Percentiles rank a stretch among this genome's conserved stretches.
phyloP scores from a whole-genome alignment of 257 asterid species.

The Prunella vulgaris region DNA sequence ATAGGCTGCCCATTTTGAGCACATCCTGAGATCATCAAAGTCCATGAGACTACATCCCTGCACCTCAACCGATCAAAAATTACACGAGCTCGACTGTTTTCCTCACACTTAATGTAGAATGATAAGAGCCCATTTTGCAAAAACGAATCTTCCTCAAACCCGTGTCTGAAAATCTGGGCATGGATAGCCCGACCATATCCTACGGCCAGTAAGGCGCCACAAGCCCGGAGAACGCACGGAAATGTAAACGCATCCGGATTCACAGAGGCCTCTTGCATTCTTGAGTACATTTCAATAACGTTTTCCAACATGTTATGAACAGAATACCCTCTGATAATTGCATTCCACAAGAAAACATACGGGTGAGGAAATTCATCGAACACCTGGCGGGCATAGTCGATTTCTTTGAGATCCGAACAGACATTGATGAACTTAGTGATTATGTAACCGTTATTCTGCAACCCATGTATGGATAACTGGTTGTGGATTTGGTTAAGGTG shows the following conservation, averaged over 20 bases:
- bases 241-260: constrained; percentile 54
- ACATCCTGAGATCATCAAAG: constrained; percentile 52
- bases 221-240: constrained; percentile 57
- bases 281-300: constrained; percentile 43
- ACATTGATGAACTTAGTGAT: constrained; percentile 47
- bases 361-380: constrained; percentile 56
- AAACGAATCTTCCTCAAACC: constrained; percentile 40
- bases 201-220: constrained; percentile 35
- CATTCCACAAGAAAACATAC: constrained; percentile 62
- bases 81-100: constrained; percentile 29
- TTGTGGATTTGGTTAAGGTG: constrained; percentile 50
- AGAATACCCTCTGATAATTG: constrained; percentile 61
- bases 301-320: constrained; percentile 30
- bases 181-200: constrained; percentile 49
- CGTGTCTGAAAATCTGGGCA: constrained; percentile 46
- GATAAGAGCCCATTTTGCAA: constrained; percentile 55
- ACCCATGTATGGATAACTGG: constrained; percentile 32
- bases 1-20: constrained; percentile 41
- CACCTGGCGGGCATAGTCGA: constrained; percentile 50
- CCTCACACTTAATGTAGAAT: constrained; percentile 45
- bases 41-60: constrained; percentile 56
- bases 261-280: constrained; percentile 45
- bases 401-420: constrained; percentile 37
- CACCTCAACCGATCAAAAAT: constrained; percentile 35
- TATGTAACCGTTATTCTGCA: constrained; percentile 48